These are phyloP conservation scores for Termitomyces sp. DNA, from an alignment of 768 basidiomycete species.

Conservation along the genomic window DNA sequence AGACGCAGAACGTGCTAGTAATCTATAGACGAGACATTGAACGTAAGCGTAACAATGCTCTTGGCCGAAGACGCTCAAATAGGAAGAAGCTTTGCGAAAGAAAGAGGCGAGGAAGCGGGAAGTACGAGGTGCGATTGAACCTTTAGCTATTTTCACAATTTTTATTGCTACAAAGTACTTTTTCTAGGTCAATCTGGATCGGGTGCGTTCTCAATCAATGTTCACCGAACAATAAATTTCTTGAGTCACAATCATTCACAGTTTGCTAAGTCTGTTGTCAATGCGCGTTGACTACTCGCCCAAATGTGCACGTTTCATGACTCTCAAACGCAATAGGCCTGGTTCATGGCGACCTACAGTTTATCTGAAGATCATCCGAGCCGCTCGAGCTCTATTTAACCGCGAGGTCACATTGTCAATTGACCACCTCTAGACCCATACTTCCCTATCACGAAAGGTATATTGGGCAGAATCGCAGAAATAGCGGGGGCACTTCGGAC, in stretches of 20 bases:
- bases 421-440: no score
- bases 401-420: no score
- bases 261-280: no score
- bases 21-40: constrained; percentile 13
- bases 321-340: no score
- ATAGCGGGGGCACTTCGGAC: neutral
- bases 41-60: constrained; percentile 1
- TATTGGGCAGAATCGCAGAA: neutral
- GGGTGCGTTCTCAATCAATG: neutral
- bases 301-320: no score
- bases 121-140: neutral
- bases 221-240: no score
- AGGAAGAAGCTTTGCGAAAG: constrained; percentile 11
- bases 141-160: neutral
- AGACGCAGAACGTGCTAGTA: constrained; percentile 8
- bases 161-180: neutral
- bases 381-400: no score
- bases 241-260: no score
- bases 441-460: no score
- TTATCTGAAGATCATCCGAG: no score
- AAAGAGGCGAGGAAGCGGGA: constrained; percentile 7
- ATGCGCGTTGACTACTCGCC: no score
- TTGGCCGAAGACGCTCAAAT: neutral
- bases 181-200: neutral
- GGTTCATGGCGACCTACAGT: no score